Percentiles rank a stretch among this genome's conserved stretches.
Conservation (phyloP, 2,329 filamentous ascomycete genomes). For the Penicillium expansum region DNA sequence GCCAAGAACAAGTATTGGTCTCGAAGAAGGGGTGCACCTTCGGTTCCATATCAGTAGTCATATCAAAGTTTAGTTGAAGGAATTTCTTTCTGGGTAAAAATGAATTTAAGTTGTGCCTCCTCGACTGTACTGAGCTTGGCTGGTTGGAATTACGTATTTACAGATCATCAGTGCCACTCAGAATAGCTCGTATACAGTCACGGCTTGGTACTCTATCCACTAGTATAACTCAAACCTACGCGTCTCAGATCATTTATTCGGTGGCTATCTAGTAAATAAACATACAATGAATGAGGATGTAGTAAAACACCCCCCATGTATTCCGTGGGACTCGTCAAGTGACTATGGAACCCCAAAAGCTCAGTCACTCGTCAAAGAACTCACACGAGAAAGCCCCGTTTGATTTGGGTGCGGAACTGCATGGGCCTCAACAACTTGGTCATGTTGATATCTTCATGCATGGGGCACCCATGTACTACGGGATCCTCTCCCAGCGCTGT, state of each 20-base stretch:
- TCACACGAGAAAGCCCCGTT: neutral
- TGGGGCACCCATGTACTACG: neutral
- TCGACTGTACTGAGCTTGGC: neutral
- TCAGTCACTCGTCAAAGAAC: neutral
- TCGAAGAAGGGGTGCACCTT: slow-evolving; percentile 44
- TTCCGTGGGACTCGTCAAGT: neutral
- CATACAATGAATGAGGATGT: neutral
- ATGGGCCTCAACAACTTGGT: neutral
- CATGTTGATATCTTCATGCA: neutral
- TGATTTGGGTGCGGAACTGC: neutral
- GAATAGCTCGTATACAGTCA: too few relatives aligned
- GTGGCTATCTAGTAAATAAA: too few relatives aligned
- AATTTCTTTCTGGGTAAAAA: too few relatives aligned
- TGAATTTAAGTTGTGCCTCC: too few relatives aligned
- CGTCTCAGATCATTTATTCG: too few relatives aligned
- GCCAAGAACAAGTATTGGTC: slow-evolving; percentile 53
- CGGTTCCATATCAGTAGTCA: slow-evolving; percentile 28
- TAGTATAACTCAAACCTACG: too few relatives aligned
- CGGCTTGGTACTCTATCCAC: too few relatives aligned
- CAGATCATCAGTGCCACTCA: slow-evolving; percentile 8
- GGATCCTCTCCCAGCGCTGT: neutral
- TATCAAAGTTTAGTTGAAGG: neutral
- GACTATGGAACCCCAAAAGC: neutral
- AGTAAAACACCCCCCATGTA: neutral
- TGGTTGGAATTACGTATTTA: slow-evolving; percentile 15